Evolutionary conservation across 179 eudicot genomes (phyloP).

Genomic region (Patellifolia procumbens): DNA sequence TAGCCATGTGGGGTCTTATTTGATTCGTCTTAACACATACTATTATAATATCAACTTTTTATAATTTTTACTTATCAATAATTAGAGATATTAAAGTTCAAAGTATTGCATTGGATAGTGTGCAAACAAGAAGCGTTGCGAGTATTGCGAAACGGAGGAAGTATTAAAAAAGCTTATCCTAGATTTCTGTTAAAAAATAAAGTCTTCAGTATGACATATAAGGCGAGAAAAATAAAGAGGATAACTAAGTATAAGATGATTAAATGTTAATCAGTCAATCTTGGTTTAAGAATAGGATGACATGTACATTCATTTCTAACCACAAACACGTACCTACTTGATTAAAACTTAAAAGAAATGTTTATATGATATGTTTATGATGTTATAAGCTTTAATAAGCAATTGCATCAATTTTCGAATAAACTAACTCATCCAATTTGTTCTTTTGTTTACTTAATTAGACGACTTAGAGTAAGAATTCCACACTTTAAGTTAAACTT

Average conservation of each 20-base stretch:
- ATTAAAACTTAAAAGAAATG: not conserved
- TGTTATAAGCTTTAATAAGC: not conserved
- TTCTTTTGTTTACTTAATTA: not conserved
- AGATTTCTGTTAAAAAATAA: not conserved
- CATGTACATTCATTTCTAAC: constrained; percentile 12
- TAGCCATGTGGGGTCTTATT: too few relatives aligned
- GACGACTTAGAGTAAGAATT: not conserved
- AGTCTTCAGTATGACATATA: not conserved
- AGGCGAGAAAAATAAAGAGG: not conserved
- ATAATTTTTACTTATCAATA: too few relatives aligned
- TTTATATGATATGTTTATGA: not conserved
- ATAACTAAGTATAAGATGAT: not conserved
- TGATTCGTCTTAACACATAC: too few relatives aligned
- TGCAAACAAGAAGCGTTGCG: too few relatives aligned
- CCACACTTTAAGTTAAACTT: not conserved
- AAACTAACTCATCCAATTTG: not conserved
- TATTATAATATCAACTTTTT: too few relatives aligned
- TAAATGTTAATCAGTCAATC: not conserved
- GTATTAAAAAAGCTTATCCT: not conserved
- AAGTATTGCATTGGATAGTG: too few relatives aligned
- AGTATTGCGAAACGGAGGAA: too few relatives aligned
- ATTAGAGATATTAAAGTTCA: too few relatives aligned
- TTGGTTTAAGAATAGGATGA: constrained; percentile 7
- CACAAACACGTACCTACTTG: not conserved
- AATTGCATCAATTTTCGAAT: not conserved